Base-by-base conservation (phyloP, 2,329 filamentous ascomycete genomes). In the Aphanocladium album region DNA sequence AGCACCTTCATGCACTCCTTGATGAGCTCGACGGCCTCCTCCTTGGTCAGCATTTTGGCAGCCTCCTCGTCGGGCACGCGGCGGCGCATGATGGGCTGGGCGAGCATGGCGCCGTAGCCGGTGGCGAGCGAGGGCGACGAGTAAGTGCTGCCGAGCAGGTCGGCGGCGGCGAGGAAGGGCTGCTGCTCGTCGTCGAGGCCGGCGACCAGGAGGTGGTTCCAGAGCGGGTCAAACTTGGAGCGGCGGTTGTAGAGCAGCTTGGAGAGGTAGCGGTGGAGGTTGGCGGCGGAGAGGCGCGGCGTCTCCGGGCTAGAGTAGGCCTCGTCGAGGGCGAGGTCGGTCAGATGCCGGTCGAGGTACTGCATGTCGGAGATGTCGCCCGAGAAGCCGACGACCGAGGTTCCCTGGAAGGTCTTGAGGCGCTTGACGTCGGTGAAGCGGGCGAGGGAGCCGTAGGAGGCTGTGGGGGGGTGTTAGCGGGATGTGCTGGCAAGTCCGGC, bases 331-430 rank as follows among this genome's bases (percentile, higher is more conserved):
- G 90, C 87, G 69, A 98, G 89, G 64, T 90, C 89, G 71, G 84
- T 88, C 68, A 99, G 88, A 71, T 96, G 86, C 68, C 95, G 88
- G 84, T 96, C 90, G 67, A 99, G 87, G 81, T 96, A 96, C 81
- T 99, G 95, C 95, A 99, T 98, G 81, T 99, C 95, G 66, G 91
- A 96, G 69, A 99, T 89, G 80, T 99, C 95, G 75, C 95, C 95
- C 74, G 92, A 91, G 79, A 98, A 96, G 70, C 95, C 95, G 71
- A 99, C 83, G 63, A 98, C 85, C 33, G 91, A 88, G 66, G 88
- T 86, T 66, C 87, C 83, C 77, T 92, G 91, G 77, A 98, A 98
- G 69, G 87, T 84, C 69, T 91, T 91, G 67, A 99, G 88, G 72
- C 95, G 93, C 80, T 97, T 96, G 73, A 98, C 91, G 75, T 97